Percentiles rank a stretch among this genome's conserved stretches.
Evolutionary conservation across 1,284 basidiomycete genomes (phyloP).

Genomic region (Grifola frondosa): DNA sequence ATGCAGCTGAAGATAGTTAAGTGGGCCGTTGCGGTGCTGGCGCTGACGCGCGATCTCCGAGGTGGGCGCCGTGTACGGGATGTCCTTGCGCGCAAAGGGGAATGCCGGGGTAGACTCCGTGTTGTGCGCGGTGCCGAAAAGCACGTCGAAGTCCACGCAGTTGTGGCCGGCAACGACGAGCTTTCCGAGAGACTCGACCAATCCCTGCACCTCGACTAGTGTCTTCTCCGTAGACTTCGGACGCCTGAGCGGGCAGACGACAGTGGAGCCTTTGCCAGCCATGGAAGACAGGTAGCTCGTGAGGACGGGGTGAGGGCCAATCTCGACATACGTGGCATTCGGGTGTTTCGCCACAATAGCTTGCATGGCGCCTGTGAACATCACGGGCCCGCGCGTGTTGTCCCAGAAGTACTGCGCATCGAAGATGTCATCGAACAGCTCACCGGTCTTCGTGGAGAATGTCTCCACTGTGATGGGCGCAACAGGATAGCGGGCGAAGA

Average conservation of each 20-base stretch:
- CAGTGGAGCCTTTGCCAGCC: slow-evolving; percentile 17
- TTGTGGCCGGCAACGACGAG: slow-evolving; percentile 15
- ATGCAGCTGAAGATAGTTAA: slow-evolving; percentile 34
- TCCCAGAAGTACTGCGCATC: slow-evolving; percentile 37
- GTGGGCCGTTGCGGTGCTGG: slow-evolving; percentile 31
- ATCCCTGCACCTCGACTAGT: slow-evolving; percentile 3
- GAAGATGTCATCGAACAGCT: slow-evolving; percentile 15
- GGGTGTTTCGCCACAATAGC: slow-evolving; percentile 18
- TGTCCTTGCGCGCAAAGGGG: slow-evolving; percentile 18
- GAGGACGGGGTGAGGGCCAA: slow-evolving; percentile 35
- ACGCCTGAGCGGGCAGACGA: slow-evolving; percentile 31
- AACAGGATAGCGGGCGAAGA: slow-evolving; percentile 26
- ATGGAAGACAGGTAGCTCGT: slow-evolving; percentile 27
- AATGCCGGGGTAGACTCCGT: slow-evolving; percentile 9
- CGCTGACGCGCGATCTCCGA: slow-evolving; percentile 15
- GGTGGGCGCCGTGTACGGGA: slow-evolving; percentile 11
- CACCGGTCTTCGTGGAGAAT: slow-evolving; percentile 28
- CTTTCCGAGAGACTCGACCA: slow-evolving; percentile 14
- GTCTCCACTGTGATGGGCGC: slow-evolving; percentile 14
- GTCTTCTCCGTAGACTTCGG: slow-evolving; percentile 12
- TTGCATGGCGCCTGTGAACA: slow-evolving; percentile 27
- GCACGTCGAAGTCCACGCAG: slow-evolving; percentile 15
- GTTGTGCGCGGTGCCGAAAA: slow-evolving; percentile 5
- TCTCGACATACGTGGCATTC: slow-evolving; percentile 31
- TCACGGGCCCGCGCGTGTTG: slow-evolving; percentile 32